Conservation (phyloP, 306 rosid genomes). For the Mimosa pudica region DNA sequence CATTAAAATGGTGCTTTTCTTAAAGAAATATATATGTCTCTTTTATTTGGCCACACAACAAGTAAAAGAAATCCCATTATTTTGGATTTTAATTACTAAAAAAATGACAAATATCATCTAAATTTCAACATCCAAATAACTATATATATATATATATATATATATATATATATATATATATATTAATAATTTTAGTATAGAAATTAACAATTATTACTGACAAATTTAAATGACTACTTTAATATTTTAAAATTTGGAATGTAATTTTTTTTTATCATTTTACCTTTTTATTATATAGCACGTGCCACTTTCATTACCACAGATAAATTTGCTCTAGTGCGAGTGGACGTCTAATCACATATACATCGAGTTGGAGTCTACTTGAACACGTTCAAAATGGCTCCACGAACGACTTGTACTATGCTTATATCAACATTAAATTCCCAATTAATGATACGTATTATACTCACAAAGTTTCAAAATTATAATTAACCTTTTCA, state of each 20-base stretch:
- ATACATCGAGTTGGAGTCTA: not conserved
- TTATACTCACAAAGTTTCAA: not conserved
- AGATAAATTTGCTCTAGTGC: not conserved
- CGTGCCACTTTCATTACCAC: not conserved
- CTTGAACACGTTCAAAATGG: not conserved
- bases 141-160: no score
- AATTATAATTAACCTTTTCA: not conserved
- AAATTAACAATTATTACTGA: no score
- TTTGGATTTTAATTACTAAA: not conserved
- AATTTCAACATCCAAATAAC: no score
- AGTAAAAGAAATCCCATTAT: not conserved
- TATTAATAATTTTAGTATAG: no score
- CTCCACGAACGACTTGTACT: not conserved
- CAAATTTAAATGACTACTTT: no score
- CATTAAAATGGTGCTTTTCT: not conserved
- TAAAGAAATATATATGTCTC: not conserved
- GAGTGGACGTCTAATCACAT: not conserved
- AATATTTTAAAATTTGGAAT: no score
- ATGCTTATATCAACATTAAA: not conserved
- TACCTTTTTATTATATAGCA: not conserved
- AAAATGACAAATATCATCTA: no score
- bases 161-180: no score
- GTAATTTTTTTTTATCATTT: no score
- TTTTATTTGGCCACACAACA: not conserved
- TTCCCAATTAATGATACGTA: not conserved